phyloP scores from a whole-genome alignment of 2,329 filamentous ascomycete species.

The Venturia effusa region DNA sequence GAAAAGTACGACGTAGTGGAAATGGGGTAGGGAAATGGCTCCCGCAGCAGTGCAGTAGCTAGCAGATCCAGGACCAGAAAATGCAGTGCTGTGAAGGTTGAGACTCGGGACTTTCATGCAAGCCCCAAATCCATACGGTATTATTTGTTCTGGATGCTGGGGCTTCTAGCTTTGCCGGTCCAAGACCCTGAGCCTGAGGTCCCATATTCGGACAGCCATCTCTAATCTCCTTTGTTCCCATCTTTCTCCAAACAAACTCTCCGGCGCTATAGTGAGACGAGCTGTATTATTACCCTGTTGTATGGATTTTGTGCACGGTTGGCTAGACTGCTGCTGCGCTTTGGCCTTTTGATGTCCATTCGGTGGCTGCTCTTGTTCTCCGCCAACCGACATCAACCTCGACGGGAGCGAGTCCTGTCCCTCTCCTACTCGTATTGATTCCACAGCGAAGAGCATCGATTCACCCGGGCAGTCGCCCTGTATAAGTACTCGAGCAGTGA shows the following conservation, averaged over 20 bases:
- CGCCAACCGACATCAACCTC: neutral
- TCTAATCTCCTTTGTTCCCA: too few species aligned
- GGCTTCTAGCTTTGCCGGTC: neutral
- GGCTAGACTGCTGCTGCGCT: neutral
- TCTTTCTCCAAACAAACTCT: neutral
- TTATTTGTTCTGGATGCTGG: neutral
- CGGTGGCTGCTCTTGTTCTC: neutral
- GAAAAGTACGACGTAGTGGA: neutral
- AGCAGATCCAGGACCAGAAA: neutral
- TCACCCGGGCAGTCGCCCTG: constrained; percentile 4
- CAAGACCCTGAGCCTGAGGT: neutral
- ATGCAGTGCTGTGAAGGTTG: neutral
- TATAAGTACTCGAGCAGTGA: constrained; percentile 9
- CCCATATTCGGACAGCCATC: neutral
- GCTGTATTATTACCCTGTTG: constrained; percentile 6
- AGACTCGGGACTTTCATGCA: constrained; percentile 1
- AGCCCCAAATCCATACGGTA: neutral
- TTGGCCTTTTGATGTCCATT: neutral
- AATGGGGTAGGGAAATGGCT: neutral
- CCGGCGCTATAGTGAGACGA: neutral
- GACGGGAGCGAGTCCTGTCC: neutral
- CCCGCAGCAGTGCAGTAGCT: neutral
- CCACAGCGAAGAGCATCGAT: neutral
- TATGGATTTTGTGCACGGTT: neutral
- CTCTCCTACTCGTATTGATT: neutral